Base-by-base conservation (phyloP, 1,139 yeast genomes). In the Suzukiozyma palmioleophila region DNA sequence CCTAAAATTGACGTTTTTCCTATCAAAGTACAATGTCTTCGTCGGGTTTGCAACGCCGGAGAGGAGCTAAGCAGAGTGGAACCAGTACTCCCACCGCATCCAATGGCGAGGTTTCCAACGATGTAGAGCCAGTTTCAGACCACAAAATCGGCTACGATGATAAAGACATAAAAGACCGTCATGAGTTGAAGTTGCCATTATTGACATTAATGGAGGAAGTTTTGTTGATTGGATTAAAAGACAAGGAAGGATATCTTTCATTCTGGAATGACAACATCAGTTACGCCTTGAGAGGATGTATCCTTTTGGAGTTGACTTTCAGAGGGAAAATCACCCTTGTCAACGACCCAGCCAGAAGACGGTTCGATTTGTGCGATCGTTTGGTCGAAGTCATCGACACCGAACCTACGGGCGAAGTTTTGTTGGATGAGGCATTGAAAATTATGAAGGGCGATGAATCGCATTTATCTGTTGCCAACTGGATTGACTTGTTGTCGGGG, bases 201-300 rank as follows among this genome's bases (percentile, higher is more conserved):
- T 72, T 92, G 51, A 94, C 98, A 1, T 66, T 92, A 50, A 89
- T 92, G 97, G 99, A 92, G 62, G 98, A 92, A 61, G 96, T 92
- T 8, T 67, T 92, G 45, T 73, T 92, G 47, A 78, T 92, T 67
- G 99, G 98, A 2, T 73, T 92, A 49, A 90, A 92, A 58, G 98
- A 92, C 61, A 84, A 85, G 53, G 97, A 92, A 62, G 98, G 98
- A 6, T 89, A 90, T 60, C 72, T 92, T 43, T 88, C 97, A 16
- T 92, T 92, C 63, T 92, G 98, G 98, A 94, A 92, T 60, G 99
- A 92, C 62, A 90, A 88, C 60, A 90, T 92, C 43, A 88, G 97
- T 24, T 94, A 92, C 64, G 96, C 97, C 2, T 75, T 92, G 45
- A 81, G 99, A 53, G 99, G 98, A 10, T 86, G 97, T 59, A 92